Percentiles rank a stretch among this genome's conserved stretches.
Evolutionary conservation across 2,329 filamentous ascomycete species (phyloP).

Genomic region (Pyrenochaeta sp.): DNA sequence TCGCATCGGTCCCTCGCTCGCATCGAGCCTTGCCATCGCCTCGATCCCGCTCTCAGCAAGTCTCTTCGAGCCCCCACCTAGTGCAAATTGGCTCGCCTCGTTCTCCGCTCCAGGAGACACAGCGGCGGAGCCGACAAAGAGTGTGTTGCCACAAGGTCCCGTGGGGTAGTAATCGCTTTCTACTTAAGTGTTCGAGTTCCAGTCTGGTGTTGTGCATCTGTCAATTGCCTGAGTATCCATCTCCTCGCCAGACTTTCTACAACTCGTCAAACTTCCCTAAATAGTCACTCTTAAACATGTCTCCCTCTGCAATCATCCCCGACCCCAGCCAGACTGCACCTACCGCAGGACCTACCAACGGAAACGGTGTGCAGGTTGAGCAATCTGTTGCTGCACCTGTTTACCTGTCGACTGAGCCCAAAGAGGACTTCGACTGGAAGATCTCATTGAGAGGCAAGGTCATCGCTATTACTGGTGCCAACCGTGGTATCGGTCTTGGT

Average conservation of each 20-base stretch:
- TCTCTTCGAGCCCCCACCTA: slow-evolving; percentile 6
- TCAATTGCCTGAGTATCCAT: slow-evolving; percentile 5
- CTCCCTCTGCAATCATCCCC: slow-evolving; percentile 35
- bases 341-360: slow-evolving; percentile 23
- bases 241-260: slow-evolving; percentile 20
- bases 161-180: slow-evolving; percentile 15
- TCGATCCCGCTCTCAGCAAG: neutral
- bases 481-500: slow-evolving; percentile 54
- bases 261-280: slow-evolving; percentile 13
- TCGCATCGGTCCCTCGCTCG: slow-evolving; percentile 23
- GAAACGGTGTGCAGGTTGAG: slow-evolving; percentile 23
- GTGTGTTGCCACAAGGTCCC: slow-evolving; percentile 16
- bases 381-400: slow-evolving; percentile 39
- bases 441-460: slow-evolving; percentile 55
- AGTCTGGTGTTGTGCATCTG: slow-evolving; percentile 6
- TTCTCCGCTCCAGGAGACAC: slow-evolving; percentile 1
- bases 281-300: slow-evolving; percentile 25
- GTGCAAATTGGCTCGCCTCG: slow-evolving; percentile 4
- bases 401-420: slow-evolving; percentile 53
- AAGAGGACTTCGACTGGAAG: slow-evolving; percentile 55
- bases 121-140: slow-evolving; percentile 9
- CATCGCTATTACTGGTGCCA: slow-evolving; percentile 40
- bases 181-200: slow-evolving; percentile 31
- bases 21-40: slow-evolving; percentile 20
- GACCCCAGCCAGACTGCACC: slow-evolving; percentile 23